These are phyloP conservation scores for Globisporangium canariense DNA, from an alignment of 352 stramenopile genomes.

Conservation along the genomic window DNA sequence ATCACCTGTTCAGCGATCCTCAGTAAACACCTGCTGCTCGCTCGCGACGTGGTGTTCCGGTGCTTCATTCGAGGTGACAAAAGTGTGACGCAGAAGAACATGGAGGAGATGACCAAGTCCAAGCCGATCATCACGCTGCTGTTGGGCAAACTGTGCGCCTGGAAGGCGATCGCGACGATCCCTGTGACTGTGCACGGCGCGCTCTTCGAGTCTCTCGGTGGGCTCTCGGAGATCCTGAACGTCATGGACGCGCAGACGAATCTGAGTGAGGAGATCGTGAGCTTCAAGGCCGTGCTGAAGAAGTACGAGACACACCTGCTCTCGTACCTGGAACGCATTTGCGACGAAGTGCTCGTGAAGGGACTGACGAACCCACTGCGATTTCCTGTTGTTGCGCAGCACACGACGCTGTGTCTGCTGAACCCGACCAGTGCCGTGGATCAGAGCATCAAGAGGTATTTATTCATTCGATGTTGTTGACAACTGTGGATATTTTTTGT, in stretches of 20 bases:
- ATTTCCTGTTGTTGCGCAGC: slow-evolving; percentile 80
- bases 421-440: slow-evolving; percentile 56
- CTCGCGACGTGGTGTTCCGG: slow-evolving; percentile 61
- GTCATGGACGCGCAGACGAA: slow-evolving; percentile 31
- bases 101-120: slow-evolving; percentile 32
- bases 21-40: slow-evolving; percentile 77
- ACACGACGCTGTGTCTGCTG: slow-evolving; percentile 69
- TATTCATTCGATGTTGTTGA: not conserved
- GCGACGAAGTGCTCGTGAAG: slow-evolving; percentile 69
- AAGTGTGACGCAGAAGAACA: slow-evolving; percentile 17
- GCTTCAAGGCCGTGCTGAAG: slow-evolving; percentile 37
- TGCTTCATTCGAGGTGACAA: slow-evolving; percentile 27
- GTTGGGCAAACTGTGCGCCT: slow-evolving; percentile 56
- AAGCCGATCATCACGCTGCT: slow-evolving; percentile 66
- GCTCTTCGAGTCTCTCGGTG: slow-evolving; percentile 79
- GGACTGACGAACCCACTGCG: slow-evolving; percentile 68
- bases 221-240: slow-evolving; percentile 68
- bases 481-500: not conserved
- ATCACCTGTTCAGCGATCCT: slow-evolving; percentile 71
- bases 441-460: slow-evolving; percentile 67
- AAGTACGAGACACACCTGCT: slow-evolving; percentile 44
- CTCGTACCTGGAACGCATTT: slow-evolving; percentile 65
- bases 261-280: slow-evolving; percentile 22
- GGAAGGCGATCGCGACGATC: slow-evolving; percentile 60
- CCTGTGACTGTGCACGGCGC: slow-evolving; percentile 75